Base-by-base conservation (phyloP, 176 grass and related monocot species). In the Zea luxurians region DNA sequence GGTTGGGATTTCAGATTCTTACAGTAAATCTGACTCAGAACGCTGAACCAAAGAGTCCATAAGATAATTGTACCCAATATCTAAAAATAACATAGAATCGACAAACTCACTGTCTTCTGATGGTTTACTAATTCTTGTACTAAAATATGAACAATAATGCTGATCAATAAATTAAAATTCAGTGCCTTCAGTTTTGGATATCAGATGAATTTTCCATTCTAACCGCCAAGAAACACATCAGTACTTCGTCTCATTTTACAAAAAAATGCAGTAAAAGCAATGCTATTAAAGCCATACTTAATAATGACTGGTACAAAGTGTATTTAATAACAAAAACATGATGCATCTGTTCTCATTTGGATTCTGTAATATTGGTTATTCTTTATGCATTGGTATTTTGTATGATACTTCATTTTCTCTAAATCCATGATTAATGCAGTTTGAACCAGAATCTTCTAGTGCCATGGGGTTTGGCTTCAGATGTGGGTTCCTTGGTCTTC, bases 391-490 rank as follows among this genome's bases (percentile, higher is more conserved):
- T 52, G 53, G 8, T 41, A 36, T 68, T 57, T 48, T 86, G 21
- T 48, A 54, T 64, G 36, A 21, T 38, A 12, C 38, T 79, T 58
- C 63, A 13, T 17, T 50, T 75, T 70, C 66, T 85, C 8, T 68
- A 83, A 79, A 10, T 61, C 8, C 16, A 61, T 84, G 13, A 41
- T 59, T 67, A 34, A 35, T 80, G 74, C 79, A 97, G 94, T 97
- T 97, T 87, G 94, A 97, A 77, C 94, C 94, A 0, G 94, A 97
- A 89, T 90, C 84, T 79, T 97, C 94, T 3, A 86, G 91, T 86
- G 94, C 94, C 61, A 97, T 97, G 94, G 94, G 94, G 9, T 97
- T 97, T 63, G 94, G 94, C 64, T 97, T 97, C 83, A 88, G 94
- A 75, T 97, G 94, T 82, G 94, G 94, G 10, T 97, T 97, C 85